Evolutionary conservation across 345 rosid species (phyloP).

Genomic region (Citrus cavaleriei): DNA sequence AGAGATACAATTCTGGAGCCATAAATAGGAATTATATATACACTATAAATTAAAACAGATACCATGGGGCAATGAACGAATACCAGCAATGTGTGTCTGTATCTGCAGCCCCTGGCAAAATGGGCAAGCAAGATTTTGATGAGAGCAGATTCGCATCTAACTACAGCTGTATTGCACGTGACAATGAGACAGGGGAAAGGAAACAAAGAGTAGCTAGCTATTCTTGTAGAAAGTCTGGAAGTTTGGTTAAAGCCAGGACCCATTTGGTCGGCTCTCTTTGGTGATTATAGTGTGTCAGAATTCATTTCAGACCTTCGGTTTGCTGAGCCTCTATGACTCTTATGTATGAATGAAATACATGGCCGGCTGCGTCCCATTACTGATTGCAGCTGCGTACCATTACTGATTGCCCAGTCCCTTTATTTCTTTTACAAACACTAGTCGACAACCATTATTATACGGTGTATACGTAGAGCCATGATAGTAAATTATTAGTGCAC

Average conservation of each 20-base stretch:
- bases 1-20: neutral
- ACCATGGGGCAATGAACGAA: neutral
- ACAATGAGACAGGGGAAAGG: neutral
- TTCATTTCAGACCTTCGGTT: neutral
- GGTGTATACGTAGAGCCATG: slow-evolving; percentile 4
- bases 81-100: neutral
- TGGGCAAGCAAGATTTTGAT: neutral
- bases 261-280: neutral
- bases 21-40: no score
- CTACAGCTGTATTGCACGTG: neutral
- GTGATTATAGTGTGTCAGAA: neutral
- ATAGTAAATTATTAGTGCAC: neutral
- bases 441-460: neutral
- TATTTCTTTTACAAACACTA: neutral
- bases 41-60: neutral
- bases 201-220: neutral
- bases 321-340: no score
- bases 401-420: neutral
- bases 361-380: neutral
- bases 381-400: neutral
- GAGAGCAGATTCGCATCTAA: neutral
- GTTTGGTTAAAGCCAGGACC: neutral
- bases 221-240: neutral
- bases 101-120: neutral
- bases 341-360: neutral